Base-by-base conservation (phyloP, 495 filamentous ascomycete genomes). In the Penicillium angulare region DNA sequence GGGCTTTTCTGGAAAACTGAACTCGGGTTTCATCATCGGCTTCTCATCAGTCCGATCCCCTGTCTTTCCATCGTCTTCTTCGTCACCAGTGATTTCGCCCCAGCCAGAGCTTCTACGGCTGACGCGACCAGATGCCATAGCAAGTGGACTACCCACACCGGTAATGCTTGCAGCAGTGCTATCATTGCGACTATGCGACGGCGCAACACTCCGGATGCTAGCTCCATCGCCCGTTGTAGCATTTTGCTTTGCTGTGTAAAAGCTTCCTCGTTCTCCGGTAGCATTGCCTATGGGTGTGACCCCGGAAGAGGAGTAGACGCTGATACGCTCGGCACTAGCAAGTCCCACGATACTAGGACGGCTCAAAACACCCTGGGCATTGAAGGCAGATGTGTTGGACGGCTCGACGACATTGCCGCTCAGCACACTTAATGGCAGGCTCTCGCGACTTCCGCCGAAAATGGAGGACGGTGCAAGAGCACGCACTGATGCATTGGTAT, bases 401-500 rank as follows among this genome's bases (percentile, higher is more conserved):
- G 75, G 63, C 42, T 80, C 78, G 33, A 82, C 86, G 47, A 88
- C 77, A 53, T 83, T 92, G 7, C 85, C 83, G 50, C 89, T 93
- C 12, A 98, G 80, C 1, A 97, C 84, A 64, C 89, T 95, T 22
- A 98, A 71, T 1, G 93, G 93, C 2, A 98, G 76, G 22, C 85
- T 89, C 64, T 98, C 93, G 22, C 85, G 76, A 57, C 87, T 92
- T 16, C 92, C 92, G 16, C 93, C 93, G 76, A 90, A 98, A 1
- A 96, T 72, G 0, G 90, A 95, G 0, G 90, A 95, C 0, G 93
- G 93, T 1, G 93, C 89, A 20, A 98, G 78, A 2, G 90, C 93
- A 35, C 93, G 89, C 15, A 97, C 87, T 0, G 91, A 96, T 3
- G 95, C 95, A 67, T 97, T 92, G 0, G 95, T 97, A 67, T 98